A percentile compares a stretch with the other conserved stretches of the same genome.
Conservation (phyloP, 495 filamentous ascomycete genomes). For the Penicillium ucsense region DNA sequence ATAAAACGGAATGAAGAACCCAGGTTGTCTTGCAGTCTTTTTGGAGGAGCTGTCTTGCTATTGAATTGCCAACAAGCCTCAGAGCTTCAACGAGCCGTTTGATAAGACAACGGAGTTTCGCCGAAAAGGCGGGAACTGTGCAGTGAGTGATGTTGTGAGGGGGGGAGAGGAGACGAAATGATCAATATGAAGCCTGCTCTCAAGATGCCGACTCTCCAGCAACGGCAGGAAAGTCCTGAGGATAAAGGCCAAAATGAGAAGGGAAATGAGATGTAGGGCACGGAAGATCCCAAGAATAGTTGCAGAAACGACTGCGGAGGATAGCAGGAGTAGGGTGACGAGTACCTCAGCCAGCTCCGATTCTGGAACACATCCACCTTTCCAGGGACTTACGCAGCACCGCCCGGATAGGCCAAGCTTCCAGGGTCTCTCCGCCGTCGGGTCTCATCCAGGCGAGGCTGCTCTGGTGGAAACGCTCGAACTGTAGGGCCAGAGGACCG, state of each 20-base stretch:
- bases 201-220: too few relatives aligned
- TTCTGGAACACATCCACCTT: slow-evolving; percentile 13
- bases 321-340: slow-evolving; percentile 6
- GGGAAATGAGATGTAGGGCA: background rate
- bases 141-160: background rate
- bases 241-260: slow-evolving; percentile 3
- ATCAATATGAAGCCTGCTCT: too few relatives aligned
- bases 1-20: too few relatives aligned
- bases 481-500: too few relatives aligned
- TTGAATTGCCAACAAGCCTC: too few relatives aligned
- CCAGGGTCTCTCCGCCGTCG: slow-evolving; percentile 12
- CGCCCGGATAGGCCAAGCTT: slow-evolving; percentile 15
- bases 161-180: background rate
- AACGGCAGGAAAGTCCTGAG: background rate
- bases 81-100: too few relatives aligned
- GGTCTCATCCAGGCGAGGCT: slow-evolving; percentile 6
- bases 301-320: slow-evolving; percentile 1
- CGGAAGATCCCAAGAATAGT: background rate
- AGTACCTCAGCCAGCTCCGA: slow-evolving; percentile 4
- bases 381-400: too few relatives aligned
- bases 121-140: too few relatives aligned
- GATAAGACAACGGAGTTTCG: too few relatives aligned
- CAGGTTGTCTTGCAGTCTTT: too few relatives aligned
- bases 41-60: too few relatives aligned
- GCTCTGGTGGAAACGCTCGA: slow-evolving; percentile 4